Evolutionary conservation across 441 rosid genomes (phyloP), one percentile per base, ranked within the genome.

Genomic region (Omphalea diandra): DNA sequence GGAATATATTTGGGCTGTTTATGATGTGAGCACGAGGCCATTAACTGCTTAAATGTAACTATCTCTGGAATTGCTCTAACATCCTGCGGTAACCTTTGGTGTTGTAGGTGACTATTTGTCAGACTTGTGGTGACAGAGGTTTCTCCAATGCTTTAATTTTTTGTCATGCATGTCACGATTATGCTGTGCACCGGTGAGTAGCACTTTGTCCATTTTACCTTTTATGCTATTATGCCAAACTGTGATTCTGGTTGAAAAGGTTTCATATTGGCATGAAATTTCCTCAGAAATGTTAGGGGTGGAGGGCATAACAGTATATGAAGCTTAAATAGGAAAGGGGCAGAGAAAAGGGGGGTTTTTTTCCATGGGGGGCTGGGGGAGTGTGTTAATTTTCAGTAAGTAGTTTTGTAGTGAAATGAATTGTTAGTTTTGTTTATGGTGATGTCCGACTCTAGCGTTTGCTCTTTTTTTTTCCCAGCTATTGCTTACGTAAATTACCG

Each of bases 151-250:
- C 86, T 29, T 76, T 89, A 17, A 69, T 84, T 36, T 67, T 63
- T 65, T 87, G 95, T 59, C 73, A 84, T 0, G 52, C 53, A 41
- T 86, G 95, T 66, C 69, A 80, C 58, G 15, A 54, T 62, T 66
- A 32, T 52, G 84, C 86, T 63, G 22, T 85, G 63, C 95, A 91
- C 71, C 79, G 76, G 90, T 89, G 73, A 80, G 83, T 80, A 49
- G 9, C 7, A 9, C 75, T 73, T 61, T n/a, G 8, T 27, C 27
- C n/a, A 0, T 27, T 68, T 69, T 22, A 18, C 47, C 36, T 33
- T 24, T n/a, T 65, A 17, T 58, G 26, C 7, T 18, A 3, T 54
- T 35, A 7, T 9, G 20, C 3, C 11, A 32, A 65, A 26, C 12
- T 22, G 17, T 67, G 29, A 36, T 60, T 2, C 18, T 65, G 43